phyloP scores from a whole-genome alignment of 805 yeast genomes.

The Pichia nanzhaoensis region DNA sequence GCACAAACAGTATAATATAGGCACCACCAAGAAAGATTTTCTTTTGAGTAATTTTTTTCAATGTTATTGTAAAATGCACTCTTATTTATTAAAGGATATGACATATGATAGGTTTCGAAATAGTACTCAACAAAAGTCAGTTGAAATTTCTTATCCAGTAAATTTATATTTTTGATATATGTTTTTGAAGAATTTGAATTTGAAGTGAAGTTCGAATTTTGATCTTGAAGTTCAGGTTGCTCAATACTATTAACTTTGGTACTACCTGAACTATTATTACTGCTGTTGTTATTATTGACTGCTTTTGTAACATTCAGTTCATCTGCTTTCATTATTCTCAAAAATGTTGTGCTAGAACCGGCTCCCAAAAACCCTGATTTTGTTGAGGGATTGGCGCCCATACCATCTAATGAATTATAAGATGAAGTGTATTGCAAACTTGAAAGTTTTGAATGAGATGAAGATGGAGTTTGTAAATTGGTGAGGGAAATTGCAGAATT shows the following conservation, averaged over 20 bases:
- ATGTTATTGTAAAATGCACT: conserved; percentile 41
- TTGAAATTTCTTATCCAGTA: conserved; percentile 15
- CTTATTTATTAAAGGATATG: conserved; percentile 50
- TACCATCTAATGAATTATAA: conserved; percentile 40
- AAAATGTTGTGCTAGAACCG: conserved; percentile 51
- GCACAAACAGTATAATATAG: conserved; percentile 53
- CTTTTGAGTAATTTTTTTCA: conserved; percentile 1
- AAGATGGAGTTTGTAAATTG: conserved; percentile 1
- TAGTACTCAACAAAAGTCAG: conserved; percentile 31
- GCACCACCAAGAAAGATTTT: conserved; percentile 37
- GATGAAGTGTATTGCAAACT: conserved; percentile 6
- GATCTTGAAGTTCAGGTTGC: neutral
- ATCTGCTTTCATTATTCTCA: conserved; percentile 32
- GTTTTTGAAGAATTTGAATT: conserved; percentile 1
- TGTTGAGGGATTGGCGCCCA: conserved; percentile 51
- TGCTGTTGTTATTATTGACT: neutral
- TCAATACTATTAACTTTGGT: neutral
- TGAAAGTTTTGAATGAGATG: neutral
- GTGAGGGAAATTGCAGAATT: conserved; percentile 2
- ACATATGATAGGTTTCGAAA: conserved; percentile 52
- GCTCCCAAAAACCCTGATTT: conserved; percentile 58
- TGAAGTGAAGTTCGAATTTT: neutral
- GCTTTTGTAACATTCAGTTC: conserved; percentile 22
- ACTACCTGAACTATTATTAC: conserved; percentile 11
- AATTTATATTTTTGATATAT: neutral